Evolutionary conservation across 192 early-diverging fungal species (phyloP).

Genomic region (Chytriomyces hyalinus): DNA sequence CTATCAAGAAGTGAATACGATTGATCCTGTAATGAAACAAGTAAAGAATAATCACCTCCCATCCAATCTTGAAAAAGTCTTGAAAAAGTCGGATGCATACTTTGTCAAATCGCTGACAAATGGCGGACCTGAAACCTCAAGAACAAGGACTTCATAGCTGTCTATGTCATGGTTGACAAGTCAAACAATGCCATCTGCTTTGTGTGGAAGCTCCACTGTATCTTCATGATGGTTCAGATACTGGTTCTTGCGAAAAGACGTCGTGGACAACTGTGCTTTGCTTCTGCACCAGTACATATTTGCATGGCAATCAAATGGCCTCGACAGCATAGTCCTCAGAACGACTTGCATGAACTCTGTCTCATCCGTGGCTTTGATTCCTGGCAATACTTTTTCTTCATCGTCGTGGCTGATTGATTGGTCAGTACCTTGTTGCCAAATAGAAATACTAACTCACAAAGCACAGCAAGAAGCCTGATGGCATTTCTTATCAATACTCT

Average conservation of each 20-base stretch:
- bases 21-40: not conserved
- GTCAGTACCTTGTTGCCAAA: no score
- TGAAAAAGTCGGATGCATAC: not conserved
- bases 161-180: conserved; percentile 9
- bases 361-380: not conserved
- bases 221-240: not conserved
- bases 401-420: no score
- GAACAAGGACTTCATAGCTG: not conserved
- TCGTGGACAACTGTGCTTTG: not conserved
- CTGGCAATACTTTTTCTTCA: no score
- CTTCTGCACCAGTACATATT: conserved; percentile 11
- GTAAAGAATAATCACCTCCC: not conserved
- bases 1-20: not conserved
- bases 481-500: no score
- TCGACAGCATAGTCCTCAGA: not conserved
- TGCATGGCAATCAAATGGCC: not conserved
- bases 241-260: not conserved
- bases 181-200: not conserved
- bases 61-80: not conserved
- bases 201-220: not conserved
- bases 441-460: no score
- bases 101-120: not conserved
- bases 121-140: not conserved
- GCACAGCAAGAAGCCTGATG: no score
- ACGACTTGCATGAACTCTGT: not conserved